A percentile compares a stretch with the other conserved stretches of the same genome.
Conservation (phyloP, 495 filamentous ascomycete genomes). For the Xylaria longipes region DNA sequence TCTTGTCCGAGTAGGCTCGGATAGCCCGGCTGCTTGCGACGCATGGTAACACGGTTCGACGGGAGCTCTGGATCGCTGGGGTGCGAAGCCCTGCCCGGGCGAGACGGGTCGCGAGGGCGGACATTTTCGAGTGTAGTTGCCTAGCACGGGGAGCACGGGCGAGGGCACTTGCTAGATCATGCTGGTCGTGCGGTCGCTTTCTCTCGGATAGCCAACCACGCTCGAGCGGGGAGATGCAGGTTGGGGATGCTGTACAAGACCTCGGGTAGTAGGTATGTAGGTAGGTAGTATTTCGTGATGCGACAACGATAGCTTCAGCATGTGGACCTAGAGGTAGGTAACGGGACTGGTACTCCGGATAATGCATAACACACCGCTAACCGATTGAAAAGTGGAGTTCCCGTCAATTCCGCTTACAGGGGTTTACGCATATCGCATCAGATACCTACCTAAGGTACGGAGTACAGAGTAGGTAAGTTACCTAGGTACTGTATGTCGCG, state of each 20-base stretch:
- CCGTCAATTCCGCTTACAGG: background rate
- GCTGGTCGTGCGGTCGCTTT: background rate
- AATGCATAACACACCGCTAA: background rate
- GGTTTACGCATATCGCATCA: background rate
- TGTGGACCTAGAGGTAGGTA: background rate
- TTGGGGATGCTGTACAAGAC: background rate
- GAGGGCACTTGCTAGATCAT: slow-evolving; percentile 11
- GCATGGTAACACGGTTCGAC: slow-evolving; percentile 24
- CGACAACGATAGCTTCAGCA: slow-evolving; percentile 1
- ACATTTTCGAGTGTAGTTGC: slow-evolving; percentile 32
- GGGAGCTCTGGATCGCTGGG: slow-evolving; percentile 22
- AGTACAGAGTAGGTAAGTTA: too few species aligned
- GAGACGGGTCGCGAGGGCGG: slow-evolving; percentile 31
- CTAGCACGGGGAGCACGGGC: slow-evolving; percentile 6
- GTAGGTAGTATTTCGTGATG: background rate
- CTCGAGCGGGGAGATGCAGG: background rate
- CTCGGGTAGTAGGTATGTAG: background rate
- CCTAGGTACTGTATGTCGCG: too few species aligned
- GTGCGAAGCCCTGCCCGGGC: slow-evolving; percentile 31
- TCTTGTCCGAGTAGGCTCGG: slow-evolving; percentile 35
- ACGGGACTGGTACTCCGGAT: background rate
- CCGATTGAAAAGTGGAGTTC: background rate
- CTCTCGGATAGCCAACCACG: background rate
- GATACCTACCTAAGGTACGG: too few species aligned
- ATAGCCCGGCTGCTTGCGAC: slow-evolving; percentile 21